Conservation (phyloP, 2,329 filamentous ascomycete genomes). For the Shiraia sp. region DNA sequence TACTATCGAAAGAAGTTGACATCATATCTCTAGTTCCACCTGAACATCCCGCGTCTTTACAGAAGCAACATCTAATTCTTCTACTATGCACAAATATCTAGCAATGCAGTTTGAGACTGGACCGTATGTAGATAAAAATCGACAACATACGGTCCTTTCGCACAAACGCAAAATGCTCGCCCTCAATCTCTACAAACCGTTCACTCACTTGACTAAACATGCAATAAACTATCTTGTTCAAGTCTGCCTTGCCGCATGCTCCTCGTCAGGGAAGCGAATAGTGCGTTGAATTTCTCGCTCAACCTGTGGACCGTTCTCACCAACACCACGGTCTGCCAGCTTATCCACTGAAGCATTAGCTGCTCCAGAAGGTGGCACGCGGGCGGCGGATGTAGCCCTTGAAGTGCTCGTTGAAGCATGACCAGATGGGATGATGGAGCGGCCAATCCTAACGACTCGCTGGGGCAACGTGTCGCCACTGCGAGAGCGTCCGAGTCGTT, state of each 20-base stretch:
- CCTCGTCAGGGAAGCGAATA: constrained; percentile 38
- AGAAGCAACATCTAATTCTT: no score
- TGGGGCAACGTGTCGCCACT: constrained; percentile 27
- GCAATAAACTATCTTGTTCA: no score
- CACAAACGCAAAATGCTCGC: no score
- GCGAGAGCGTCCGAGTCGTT: constrained; percentile 26
- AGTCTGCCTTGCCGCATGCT: neutral
- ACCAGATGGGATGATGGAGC: constrained; percentile 35
- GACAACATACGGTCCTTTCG: no score
- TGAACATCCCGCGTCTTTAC: no score
- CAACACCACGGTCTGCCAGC: neutral
- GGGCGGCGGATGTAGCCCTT: constrained; percentile 8
- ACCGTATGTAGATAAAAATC: no score
- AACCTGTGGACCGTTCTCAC: neutral
- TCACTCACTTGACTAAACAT: no score
- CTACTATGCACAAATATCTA: no score
- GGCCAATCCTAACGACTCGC: constrained; percentile 40
- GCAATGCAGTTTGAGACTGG: no score
- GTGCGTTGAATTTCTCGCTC: constrained; percentile 19
- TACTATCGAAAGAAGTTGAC: no score
- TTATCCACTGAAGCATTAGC: constrained; percentile 9
- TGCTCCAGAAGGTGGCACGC: constrained; percentile 5
- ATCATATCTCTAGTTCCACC: no score
- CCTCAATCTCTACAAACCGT: no score
- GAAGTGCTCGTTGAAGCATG: constrained; percentile 12